Percentiles rank a stretch among this genome's conserved stretches.
Conservation (phyloP, 75 land plant species). For the Sequoiadendron giganteum region DNA sequence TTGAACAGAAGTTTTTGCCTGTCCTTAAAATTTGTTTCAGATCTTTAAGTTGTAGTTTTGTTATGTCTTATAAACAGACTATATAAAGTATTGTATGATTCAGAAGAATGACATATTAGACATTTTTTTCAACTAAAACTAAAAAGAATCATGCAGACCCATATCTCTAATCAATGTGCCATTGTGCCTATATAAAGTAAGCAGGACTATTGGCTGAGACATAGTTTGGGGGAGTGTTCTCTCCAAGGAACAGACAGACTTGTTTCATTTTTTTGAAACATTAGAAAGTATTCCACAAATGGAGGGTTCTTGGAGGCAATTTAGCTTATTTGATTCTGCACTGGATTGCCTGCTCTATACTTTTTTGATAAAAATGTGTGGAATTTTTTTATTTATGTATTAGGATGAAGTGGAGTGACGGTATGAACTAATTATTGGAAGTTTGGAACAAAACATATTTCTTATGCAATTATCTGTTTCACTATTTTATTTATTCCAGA, state of each 20-base stretch:
- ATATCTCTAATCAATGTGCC: not conserved
- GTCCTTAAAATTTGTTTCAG: too few species aligned
- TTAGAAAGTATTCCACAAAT: not conserved
- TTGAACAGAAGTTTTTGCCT: too few species aligned
- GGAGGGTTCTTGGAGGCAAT: slow-evolving; percentile 1
- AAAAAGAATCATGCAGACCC: not conserved
- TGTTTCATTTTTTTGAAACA: not conserved
- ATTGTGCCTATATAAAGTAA: not conserved
- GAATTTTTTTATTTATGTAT: not conserved
- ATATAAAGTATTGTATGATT: not conserved
- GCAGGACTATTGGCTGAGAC: not conserved
- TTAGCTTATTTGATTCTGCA: not conserved
- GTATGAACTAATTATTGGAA: not conserved
- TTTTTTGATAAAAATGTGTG: not conserved
- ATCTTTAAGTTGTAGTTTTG: too few species aligned
- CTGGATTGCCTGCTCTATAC: not conserved
- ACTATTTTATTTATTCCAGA: not conserved
- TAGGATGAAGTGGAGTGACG: not conserved
- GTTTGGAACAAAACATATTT: not conserved
- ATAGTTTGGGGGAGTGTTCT: not conserved
- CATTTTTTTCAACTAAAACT: not conserved
- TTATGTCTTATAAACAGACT: not conserved
- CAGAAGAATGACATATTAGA: not conserved
- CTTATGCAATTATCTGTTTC: not conserved
- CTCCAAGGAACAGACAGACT: not conserved